A percentile compares a stretch with the other conserved stretches of the same genome.
These are phyloP conservation scores for Alternaria ethzedia DNA, from an alignment of 2,329 filamentous ascomycete genomes.

Conservation along the genomic window DNA sequence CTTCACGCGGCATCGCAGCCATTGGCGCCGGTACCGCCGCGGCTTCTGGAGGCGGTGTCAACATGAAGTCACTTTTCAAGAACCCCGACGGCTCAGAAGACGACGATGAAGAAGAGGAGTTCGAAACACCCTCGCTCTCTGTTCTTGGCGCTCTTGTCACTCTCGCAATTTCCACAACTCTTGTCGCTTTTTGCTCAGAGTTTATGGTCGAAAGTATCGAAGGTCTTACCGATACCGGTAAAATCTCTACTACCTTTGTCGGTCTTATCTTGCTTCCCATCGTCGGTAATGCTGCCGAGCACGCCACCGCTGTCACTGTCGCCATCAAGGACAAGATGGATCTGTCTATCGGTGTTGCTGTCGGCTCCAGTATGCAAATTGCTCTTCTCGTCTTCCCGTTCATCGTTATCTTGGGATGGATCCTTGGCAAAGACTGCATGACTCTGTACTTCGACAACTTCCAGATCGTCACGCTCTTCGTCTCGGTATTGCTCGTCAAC, in stretches of 20 bases:
- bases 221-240: slow-evolving; percentile 56
- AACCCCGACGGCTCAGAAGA: slow-evolving; percentile 42
- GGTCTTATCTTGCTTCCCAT: slow-evolving; percentile 70
- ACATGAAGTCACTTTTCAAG: slow-evolving; percentile 56
- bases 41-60: slow-evolving; percentile 57
- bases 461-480: slow-evolving; percentile 73
- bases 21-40: slow-evolving; percentile 61
- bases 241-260: slow-evolving; percentile 66
- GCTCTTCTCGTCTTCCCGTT: slow-evolving; percentile 67
- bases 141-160: slow-evolving; percentile 75
- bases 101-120: slow-evolving; percentile 71
- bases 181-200: slow-evolving; percentile 79
- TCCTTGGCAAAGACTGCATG: slow-evolving; percentile 66
- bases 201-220: slow-evolving; percentile 68
- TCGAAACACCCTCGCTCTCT: slow-evolving; percentile 76
- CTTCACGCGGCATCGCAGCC: slow-evolving; percentile 57
- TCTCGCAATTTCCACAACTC: slow-evolving; percentile 73
- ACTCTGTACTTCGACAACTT: slow-evolving; percentile 86
- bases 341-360: slow-evolving; percentile 68
- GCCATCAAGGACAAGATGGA: slow-evolving; percentile 73
- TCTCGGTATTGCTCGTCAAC: slow-evolving; percentile 63
- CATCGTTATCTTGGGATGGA: slow-evolving; percentile 67
- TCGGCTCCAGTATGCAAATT: slow-evolving; percentile 71
- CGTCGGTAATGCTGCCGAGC: slow-evolving; percentile 70
- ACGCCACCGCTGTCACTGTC: slow-evolving; percentile 68